Evolutionary conservation across 257 asterid genomes (phyloP), one percentile per base, ranked within the genome.

Genomic region (Prunella vulgaris): DNA sequence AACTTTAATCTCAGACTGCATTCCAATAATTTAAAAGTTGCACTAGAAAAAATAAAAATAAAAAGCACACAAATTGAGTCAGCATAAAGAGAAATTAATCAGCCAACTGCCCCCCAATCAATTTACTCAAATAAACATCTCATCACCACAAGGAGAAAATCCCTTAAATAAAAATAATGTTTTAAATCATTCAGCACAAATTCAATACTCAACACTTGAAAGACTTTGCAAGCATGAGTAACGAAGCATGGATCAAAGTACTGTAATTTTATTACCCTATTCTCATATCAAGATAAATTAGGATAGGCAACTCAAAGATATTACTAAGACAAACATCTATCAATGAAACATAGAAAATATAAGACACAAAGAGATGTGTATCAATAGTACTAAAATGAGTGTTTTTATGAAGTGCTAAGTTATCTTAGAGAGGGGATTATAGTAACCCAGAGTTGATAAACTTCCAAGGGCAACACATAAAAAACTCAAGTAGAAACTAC

Each of bases 371-470:
- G 18, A 66, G 74, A 42, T 57, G 52, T 49, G 65, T 21, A 25
- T 14, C 44, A 28, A 58, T 69, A 49, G 18, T 13, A 72, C 44
- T 58, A 28, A 12, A 56, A 69, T 58, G 60, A 64, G 1, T 32
- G 7, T 22, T 32, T 42, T 14, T 8, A 18, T 46, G 20, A 57
- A 63, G 70, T 28, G 30, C 35, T 38, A 40, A 67, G 38, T 59
- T 64, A 78, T 64, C 69, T 25, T 21, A 5, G 53, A 14, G 57
- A 60, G 56, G 69, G 48, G 54, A 60, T 20, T 32, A 30, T 65
- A 54, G 57, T 51, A 42, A 59, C 15, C 30, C 68, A 14, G 40
- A 46, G 33, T 59, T 64, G 20, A 40, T 57, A 20, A 25, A 57
- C 15, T 54, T 61, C 37, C 70, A 14, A 54, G 46, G 15, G 33